A percentile compares a stretch with the other conserved stretches of the same genome.
These are phyloP conservation scores for Sclerotinia glacialis DNA, from an alignment of 2,329 filamentous ascomycete species.

Conservation along the genomic window DNA sequence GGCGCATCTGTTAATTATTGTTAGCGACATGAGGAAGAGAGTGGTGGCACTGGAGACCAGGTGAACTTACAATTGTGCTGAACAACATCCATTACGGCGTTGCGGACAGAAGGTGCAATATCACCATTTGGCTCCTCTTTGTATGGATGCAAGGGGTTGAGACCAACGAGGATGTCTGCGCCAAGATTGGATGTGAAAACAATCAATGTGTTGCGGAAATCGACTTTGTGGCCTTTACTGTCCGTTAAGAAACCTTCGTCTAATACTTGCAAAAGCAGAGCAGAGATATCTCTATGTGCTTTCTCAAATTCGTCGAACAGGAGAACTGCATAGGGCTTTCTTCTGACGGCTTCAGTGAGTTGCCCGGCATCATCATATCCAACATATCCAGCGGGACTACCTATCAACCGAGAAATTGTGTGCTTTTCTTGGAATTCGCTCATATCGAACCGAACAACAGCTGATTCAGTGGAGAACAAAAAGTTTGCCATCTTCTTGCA, in stretches of 20 bases:
- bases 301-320: slow-evolving; percentile 98
- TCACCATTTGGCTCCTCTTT: slow-evolving; percentile 62
- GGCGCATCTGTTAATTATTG: slow-evolving; percentile 57
- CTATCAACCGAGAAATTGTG: slow-evolving; percentile 88
- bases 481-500: slow-evolving; percentile 95
- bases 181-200: slow-evolving; percentile 95
- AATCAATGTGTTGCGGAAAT: slow-evolving; percentile 95
- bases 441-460: slow-evolving; percentile 96
- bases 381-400: slow-evolving; percentile 89
- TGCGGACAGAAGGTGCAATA: slow-evolving; percentile 69
- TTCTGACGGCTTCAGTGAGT: slow-evolving; percentile 87
- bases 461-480: slow-evolving; percentile 86
- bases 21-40: slow-evolving; percentile 9
- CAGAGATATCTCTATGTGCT: slow-evolving; percentile 90
- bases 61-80: slow-evolving; percentile 50
- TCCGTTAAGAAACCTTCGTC: slow-evolving; percentile 97
- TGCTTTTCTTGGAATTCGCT: slow-evolving; percentile 97
- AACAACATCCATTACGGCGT: slow-evolving; percentile 86
- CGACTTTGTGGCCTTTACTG: slow-evolving; percentile 91
- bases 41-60: slow-evolving; percentile 33
- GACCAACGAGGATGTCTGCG: slow-evolving; percentile 82
- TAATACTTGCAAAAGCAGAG: slow-evolving; percentile 86
- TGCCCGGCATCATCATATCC: slow-evolving; percentile 97
- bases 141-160: slow-evolving; percentile 62
- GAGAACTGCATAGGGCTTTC: slow-evolving; percentile 92